These are phyloP conservation scores for Beauveria australis DNA, from an alignment of 2,329 filamentous ascomycete genomes.

Conservation along the genomic window DNA sequence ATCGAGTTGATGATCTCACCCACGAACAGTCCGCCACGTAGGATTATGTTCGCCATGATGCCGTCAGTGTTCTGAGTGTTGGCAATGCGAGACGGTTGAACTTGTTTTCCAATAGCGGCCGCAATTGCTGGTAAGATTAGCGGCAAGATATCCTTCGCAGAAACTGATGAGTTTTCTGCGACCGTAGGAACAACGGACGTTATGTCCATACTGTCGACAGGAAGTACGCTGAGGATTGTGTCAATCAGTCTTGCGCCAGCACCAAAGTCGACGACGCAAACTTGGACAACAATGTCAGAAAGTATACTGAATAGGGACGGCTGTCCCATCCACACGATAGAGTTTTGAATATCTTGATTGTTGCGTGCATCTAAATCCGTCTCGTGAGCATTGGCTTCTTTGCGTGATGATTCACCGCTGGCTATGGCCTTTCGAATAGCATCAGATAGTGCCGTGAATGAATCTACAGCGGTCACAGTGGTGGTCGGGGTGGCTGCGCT, in stretches of 20 bases:
- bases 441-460: background rate
- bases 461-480: background rate
- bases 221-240: constrained; percentile 15
- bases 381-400: background rate
- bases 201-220: constrained; percentile 14
- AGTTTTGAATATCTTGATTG: background rate
- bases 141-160: constrained; percentile 13
- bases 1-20: constrained; percentile 14
- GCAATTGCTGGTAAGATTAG: constrained; percentile 19
- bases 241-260: constrained; percentile 18
- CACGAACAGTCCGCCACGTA: constrained; percentile 16
- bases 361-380: background rate
- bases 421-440: constrained; percentile 1
- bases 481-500: background rate
- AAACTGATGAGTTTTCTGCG: constrained; percentile 13
- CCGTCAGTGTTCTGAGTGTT: constrained; percentile 7
- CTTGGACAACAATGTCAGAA: constrained; percentile 14
- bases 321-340: background rate
- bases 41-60: constrained; percentile 14
- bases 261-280: constrained; percentile 14
- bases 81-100: constrained; percentile 1
- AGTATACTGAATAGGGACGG: constrained; percentile 15
- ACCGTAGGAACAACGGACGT: constrained; percentile 14
- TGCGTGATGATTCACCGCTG: background rate
- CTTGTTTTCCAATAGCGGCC: constrained; percentile 12